A percentile compares a stretch with the other conserved stretches of the same genome.
phyloP scores from a whole-genome alignment of 2,329 filamentous ascomycete genomes.

The Monilinia polystroma region DNA sequence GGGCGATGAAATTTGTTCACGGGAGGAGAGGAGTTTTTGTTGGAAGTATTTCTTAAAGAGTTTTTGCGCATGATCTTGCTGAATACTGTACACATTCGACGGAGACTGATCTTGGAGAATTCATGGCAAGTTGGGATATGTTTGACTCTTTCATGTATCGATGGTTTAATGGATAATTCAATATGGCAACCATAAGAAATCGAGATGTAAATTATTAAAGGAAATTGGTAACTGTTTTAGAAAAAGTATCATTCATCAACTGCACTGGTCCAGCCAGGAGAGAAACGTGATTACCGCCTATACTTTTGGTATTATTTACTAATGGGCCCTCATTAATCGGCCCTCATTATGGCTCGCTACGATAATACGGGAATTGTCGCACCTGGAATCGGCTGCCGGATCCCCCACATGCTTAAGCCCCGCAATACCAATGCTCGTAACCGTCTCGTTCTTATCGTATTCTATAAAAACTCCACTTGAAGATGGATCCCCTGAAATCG shows the following conservation, averaged over 20 bases:
- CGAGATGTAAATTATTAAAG: background rate
- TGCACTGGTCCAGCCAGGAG: background rate
- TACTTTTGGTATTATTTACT: too few relatives aligned
- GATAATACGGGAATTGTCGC: constrained; percentile 28
- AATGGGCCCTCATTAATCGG: too few relatives aligned
- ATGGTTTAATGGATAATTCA: constrained; percentile 7
- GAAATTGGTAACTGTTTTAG: background rate
- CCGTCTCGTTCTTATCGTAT: constrained; percentile 27
- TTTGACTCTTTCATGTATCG: background rate
- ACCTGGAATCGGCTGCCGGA: constrained; percentile 36
- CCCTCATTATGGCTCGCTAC: background rate
- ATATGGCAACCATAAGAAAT: background rate
- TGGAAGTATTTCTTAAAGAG: background rate
- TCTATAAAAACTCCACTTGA: constrained; percentile 28
- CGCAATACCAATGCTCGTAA: constrained; percentile 24
- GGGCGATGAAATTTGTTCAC: background rate
- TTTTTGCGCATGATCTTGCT: background rate
- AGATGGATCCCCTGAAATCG: constrained; percentile 37
- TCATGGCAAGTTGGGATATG: background rate
- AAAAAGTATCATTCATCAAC: background rate
- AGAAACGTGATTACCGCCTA: too few relatives aligned
- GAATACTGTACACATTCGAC: background rate
- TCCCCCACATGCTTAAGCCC: constrained; percentile 25
- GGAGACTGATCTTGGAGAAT: background rate
- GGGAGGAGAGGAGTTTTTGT: background rate